Percentiles rank a stretch among this genome's conserved stretches.
These are phyloP conservation scores for Elongisporangium undulatum DNA, from an alignment of 352 stramenopile species.

Conservation along the genomic window DNA sequence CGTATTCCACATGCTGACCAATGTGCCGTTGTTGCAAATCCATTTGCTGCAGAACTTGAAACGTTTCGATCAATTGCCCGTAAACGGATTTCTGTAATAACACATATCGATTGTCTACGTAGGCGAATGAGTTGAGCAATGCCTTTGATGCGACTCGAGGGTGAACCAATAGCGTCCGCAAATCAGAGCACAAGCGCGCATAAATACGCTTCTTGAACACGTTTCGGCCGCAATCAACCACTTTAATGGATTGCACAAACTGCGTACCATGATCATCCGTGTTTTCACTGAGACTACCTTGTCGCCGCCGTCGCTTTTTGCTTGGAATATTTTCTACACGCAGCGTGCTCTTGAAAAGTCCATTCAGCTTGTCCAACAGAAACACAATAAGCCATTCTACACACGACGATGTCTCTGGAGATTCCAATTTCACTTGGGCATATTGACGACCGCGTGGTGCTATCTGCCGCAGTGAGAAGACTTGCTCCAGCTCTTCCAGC, in stretches of 20 bases:
- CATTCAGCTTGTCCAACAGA: slow-evolving; percentile 60
- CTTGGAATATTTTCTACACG: slow-evolving; percentile 42
- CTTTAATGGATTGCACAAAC: slow-evolving; percentile 35
- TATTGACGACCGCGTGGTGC: neutral
- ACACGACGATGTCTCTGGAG: slow-evolving; percentile 26
- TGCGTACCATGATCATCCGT: slow-evolving; percentile 3
- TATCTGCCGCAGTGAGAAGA: slow-evolving; percentile 15
- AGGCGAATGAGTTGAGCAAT: slow-evolving; percentile 49
- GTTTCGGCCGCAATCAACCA: slow-evolving; percentile 58
- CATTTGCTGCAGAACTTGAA: slow-evolving; percentile 74
- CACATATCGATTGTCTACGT: slow-evolving; percentile 9
- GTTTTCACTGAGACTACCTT: slow-evolving; percentile 8
- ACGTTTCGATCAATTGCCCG: slow-evolving; percentile 46
- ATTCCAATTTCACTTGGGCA: slow-evolving; percentile 3
- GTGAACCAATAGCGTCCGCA: slow-evolving; percentile 74
- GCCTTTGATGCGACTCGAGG: slow-evolving; percentile 49
- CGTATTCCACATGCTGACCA: slow-evolving; percentile 73
- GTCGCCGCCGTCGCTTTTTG: neutral
- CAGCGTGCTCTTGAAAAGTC: slow-evolving; percentile 52
- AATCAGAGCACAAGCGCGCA: slow-evolving; percentile 71
- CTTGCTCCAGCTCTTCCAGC: slow-evolving; percentile 54
- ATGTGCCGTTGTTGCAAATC: slow-evolving; percentile 69
- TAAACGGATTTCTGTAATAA: slow-evolving; percentile 44
- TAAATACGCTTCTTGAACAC: slow-evolving; percentile 82
- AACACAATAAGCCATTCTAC: slow-evolving; percentile 66